These are phyloP conservation scores for Mycena sp. DNA, from an alignment of 1,284 basidiomycete genomes.

Conservation along the genomic window DNA sequence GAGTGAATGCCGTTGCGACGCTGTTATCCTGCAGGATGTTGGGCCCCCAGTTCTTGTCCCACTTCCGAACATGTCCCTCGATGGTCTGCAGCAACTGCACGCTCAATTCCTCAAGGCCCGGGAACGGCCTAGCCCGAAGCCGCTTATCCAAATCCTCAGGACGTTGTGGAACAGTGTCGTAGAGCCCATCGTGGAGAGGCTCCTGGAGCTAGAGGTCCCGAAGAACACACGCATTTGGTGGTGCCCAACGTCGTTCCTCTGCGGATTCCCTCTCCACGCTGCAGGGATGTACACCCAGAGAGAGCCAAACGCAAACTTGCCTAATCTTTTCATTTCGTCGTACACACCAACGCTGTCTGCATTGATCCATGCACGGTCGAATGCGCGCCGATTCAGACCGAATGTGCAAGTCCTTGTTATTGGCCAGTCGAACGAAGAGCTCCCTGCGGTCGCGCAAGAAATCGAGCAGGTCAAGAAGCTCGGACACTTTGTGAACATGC, in stretches of 20 bases:
- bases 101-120: constrained; percentile 1
- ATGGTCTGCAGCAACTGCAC: constrained; percentile 2
- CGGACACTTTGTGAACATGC: constrained; percentile 24
- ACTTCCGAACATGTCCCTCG: constrained; percentile 23
- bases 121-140: not conserved
- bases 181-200: constrained; percentile 36
- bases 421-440: constrained; percentile 26
- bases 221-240: constrained; percentile 52
- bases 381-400: not conserved
- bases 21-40: not conserved
- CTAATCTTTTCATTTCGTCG: constrained; percentile 46
- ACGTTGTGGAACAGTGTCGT: constrained; percentile 46
- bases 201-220: constrained; percentile 12
- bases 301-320: constrained; percentile 26
- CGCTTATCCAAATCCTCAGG: constrained; percentile 32
- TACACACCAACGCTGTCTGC: constrained; percentile 49
- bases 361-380: constrained; percentile 35
- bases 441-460: constrained; percentile 17
- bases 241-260: constrained; percentile 49
- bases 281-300: constrained; percentile 37
- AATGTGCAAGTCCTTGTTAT: constrained; percentile 31
- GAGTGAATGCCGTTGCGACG: constrained; percentile 3
- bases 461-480: not conserved
- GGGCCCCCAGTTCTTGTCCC: constrained; percentile 30
- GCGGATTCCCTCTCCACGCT: constrained; percentile 52